Conservation (phyloP, 202 grass and related monocot species). For the Elaeis oleifera region DNA sequence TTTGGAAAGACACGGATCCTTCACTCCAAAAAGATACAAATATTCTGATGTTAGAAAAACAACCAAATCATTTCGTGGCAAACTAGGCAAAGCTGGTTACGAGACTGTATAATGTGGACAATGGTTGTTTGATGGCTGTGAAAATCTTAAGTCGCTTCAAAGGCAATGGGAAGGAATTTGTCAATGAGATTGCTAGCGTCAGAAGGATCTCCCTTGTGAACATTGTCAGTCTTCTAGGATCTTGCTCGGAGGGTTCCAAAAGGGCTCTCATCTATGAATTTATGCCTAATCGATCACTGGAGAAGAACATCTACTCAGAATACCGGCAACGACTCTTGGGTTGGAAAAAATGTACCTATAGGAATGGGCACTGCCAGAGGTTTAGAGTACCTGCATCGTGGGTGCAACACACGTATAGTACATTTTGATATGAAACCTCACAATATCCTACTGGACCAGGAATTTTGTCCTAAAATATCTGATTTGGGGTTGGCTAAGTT, state of each 20-base stretch:
- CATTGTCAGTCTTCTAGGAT: neutral
- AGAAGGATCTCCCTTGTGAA: neutral
- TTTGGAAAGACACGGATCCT: no score
- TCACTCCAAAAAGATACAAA: neutral
- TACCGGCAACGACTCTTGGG: neutral
- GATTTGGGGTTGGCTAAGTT: no score
- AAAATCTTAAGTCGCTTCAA: neutral
- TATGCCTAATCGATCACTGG: neutral
- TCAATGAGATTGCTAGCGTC: neutral
- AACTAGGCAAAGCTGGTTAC: neutral
- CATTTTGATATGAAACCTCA: no score
- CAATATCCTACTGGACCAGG: no score
- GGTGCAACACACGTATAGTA: no score
- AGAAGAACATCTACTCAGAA: neutral
- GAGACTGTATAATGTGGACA: conserved; percentile 9
- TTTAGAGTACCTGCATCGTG: neutral
- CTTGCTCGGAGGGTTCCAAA: neutral
- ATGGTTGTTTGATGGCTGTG: neutral
- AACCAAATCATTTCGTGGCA: neutral
- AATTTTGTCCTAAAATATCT: no score
- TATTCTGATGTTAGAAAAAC: neutral
- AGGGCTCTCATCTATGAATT: neutral
- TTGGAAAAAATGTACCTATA: neutral
- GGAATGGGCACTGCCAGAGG: neutral
- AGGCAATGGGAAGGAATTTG: neutral